These are phyloP conservation scores for Termitomyces eurrhizus DNA, from an alignment of 768 basidiomycete genomes.

Conservation along the genomic window DNA sequence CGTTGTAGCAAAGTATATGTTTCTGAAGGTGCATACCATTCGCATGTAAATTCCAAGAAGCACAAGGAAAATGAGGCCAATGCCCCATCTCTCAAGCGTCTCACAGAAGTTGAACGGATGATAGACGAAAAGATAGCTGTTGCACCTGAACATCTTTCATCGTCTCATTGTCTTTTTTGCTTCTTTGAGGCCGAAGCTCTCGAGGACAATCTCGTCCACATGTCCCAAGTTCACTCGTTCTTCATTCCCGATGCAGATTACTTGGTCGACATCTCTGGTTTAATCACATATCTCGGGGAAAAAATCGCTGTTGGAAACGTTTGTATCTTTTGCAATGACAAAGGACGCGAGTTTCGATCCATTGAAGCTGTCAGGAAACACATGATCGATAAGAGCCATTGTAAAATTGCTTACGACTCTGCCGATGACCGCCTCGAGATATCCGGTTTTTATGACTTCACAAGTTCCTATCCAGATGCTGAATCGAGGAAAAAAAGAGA, in stretches of 20 bases:
- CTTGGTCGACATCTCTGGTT: constrained; percentile 77
- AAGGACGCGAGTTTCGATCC: constrained; percentile 75
- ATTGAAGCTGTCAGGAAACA: constrained; percentile 90
- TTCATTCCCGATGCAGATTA: constrained; percentile 94
- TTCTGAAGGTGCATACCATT: constrained; percentile 83
- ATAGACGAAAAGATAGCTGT: constrained; percentile 76
- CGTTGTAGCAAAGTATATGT: constrained; percentile 76
- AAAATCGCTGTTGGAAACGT: constrained; percentile 92
- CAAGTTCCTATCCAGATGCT: constrained; percentile 64
- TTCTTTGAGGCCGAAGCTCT: constrained; percentile 43
- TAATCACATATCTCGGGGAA: constrained; percentile 84
- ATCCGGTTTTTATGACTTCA: constrained; percentile 93
- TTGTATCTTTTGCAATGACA: constrained; percentile 88
- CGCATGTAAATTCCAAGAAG: constrained; percentile 86
- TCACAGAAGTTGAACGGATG: constrained; percentile 40
- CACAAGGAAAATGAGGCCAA: constrained; percentile 78
- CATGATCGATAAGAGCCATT: constrained; percentile 95
- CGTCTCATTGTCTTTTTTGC: constrained; percentile 87
- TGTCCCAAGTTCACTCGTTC: constrained; percentile 87
- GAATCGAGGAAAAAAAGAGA: constrained; percentile 24
- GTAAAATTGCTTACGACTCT: constrained; percentile 90
- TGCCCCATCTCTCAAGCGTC: constrained; percentile 20
- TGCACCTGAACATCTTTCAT: constrained; percentile 57
- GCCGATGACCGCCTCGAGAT: constrained; percentile 80
- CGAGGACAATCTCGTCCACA: constrained; percentile 75